These are phyloP conservation scores for Tillandsia fasciculata DNA, from an alignment of 176 grass and related monocot species.

Conservation along the genomic window DNA sequence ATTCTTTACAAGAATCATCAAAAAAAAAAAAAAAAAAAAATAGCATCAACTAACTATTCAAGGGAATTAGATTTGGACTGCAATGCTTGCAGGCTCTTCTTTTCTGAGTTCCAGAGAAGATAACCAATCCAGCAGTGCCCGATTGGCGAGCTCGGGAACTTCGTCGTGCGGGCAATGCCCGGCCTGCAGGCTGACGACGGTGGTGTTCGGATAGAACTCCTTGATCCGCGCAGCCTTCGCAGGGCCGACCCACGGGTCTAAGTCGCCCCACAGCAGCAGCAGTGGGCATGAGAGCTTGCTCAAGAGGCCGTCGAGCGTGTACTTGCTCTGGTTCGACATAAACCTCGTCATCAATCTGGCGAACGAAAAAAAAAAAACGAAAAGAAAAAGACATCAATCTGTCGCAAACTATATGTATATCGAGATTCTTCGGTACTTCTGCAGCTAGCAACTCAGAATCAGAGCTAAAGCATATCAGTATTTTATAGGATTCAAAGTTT, in stretches of 20 bases:
- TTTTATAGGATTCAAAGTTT: too few relatives aligned
- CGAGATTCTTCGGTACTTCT: neutral
- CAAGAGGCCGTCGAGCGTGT: slow-evolving; percentile 68
- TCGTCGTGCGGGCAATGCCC: slow-evolving; percentile 94
- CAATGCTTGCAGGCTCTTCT: slow-evolving; percentile 35
- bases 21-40: too few relatives aligned
- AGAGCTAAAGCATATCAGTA: too few relatives aligned
- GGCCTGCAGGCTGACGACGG: slow-evolving; percentile 70
- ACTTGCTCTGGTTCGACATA: slow-evolving; percentile 88
- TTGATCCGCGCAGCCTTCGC: slow-evolving; percentile 60
- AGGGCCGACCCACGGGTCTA: slow-evolving; percentile 84
- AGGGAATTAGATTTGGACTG: slow-evolving; percentile 3
- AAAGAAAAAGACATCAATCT: slow-evolving; percentile 39
- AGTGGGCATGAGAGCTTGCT: slow-evolving; percentile 66
- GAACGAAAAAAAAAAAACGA: neutral
- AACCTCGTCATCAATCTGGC: slow-evolving; percentile 71
- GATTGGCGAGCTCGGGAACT: slow-evolving; percentile 71
- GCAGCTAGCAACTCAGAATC: too few relatives aligned
- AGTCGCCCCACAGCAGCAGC: slow-evolving; percentile 83
- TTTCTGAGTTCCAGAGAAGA: slow-evolving; percentile 24
- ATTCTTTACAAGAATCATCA: too few relatives aligned
- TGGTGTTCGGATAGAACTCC: slow-evolving; percentile 68
- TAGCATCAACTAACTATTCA: too few relatives aligned
- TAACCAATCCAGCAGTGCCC: slow-evolving; percentile 73
- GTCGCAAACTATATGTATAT: neutral